Base-by-base conservation (phyloP, 371 early-diverging fungal species). In the Syncephalastrum racemosum region DNA sequence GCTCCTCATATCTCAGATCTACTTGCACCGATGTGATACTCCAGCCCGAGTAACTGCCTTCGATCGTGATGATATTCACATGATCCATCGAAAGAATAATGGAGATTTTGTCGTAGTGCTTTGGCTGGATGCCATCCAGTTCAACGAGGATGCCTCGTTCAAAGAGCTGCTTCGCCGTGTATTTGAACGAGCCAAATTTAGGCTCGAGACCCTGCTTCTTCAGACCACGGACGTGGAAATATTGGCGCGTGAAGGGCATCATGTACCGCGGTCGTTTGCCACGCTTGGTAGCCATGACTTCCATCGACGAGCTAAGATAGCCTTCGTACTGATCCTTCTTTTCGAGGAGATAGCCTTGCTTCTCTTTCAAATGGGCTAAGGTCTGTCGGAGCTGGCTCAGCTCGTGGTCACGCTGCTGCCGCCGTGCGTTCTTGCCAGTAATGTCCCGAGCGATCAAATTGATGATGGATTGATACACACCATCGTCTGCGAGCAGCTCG, bases 151-250 rank as follows among this genome's bases (percentile, higher is more conserved):
- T 93, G 47, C 99, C 97, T 66, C 94, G 92, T 58, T 93, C 88
- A 61, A 90, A 81, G 50, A 99, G 77, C 56, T 90, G 88, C 57
- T 91, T 91, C 12, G 98, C 98, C 15, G 92, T 89, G 77, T 96
- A 98, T 81, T 97, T 97, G 86, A 87, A 98, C 39, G 96, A 95
- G 4, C 99, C 99, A 71, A 96, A 99, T 64, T 90, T 87, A 4
- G 99, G 98, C 46, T 96, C 90, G 22, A 81, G 82, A 10, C 96
- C 97, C 18, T 84, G 60, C 50, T 90, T 88, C 66, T 93, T 82
- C 48, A 97, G 83, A 31, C 89, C 89, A 24, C 87, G 81, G 60
- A 94, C 70, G 68, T 97, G 96, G 81, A 90, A 95, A 67, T 94
- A 97, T 73, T 97, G 99, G 19, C 87, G 81, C 3, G 94, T 90